phyloP scores from a whole-genome alignment of 192 early-diverging fungal genomes.

The Cetraspora pellucida region DNA sequence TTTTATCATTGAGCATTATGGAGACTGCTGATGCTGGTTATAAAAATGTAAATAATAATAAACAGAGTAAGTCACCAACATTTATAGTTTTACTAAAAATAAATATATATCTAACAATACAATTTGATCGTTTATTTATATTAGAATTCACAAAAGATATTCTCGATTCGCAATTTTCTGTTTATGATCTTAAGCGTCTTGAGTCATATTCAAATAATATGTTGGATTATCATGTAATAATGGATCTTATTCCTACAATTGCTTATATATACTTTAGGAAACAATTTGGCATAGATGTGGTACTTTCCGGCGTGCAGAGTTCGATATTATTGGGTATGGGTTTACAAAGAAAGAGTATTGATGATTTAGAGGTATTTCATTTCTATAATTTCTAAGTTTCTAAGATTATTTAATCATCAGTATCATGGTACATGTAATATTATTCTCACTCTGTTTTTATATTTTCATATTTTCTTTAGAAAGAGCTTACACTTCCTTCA shows the following conservation, averaged over 20 bases:
- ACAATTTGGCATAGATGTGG: slow-evolving; percentile 59
- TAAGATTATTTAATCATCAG: background rate
- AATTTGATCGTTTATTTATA: background rate
- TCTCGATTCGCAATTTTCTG: slow-evolving; percentile 58
- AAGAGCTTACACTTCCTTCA: slow-evolving; percentile 80
- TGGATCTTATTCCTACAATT: slow-evolving; percentile 87
- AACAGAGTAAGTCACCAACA: background rate
- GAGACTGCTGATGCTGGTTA: slow-evolving; percentile 68
- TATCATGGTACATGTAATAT: background rate
- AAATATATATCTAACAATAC: background rate
- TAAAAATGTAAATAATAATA: slow-evolving; percentile 33
- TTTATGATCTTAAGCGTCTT: slow-evolving; percentile 93
- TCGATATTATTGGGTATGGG: slow-evolving; percentile 88
- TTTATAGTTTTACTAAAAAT: background rate
- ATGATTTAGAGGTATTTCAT: slow-evolving; percentile 65
- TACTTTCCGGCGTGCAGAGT: slow-evolving; percentile 84
- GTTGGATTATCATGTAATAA: slow-evolving; percentile 95
- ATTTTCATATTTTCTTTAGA: slow-evolving; percentile 42
- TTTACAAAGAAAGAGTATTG: slow-evolving; percentile 89
- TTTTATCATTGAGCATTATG: slow-evolving; percentile 82
- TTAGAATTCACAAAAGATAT: slow-evolving; percentile 37
- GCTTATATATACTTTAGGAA: slow-evolving; percentile 79
- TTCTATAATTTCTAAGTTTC: background rate
- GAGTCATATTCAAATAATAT: slow-evolving; percentile 96
- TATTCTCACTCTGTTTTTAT: slow-evolving; percentile 1